Conservation (phyloP, 345 rosid species). For the Noccaea caerulescens region DNA sequence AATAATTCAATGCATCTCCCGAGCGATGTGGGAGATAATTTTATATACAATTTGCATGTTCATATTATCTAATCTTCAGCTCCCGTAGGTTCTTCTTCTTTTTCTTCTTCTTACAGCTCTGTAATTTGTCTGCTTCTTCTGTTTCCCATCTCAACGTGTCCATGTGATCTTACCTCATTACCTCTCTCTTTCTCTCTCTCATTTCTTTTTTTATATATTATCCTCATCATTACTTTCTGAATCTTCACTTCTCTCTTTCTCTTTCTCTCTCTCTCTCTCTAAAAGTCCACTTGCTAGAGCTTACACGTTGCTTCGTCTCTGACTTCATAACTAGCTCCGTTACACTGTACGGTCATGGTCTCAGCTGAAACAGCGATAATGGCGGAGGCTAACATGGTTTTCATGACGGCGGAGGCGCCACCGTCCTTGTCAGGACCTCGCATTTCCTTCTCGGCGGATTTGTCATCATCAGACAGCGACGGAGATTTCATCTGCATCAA, state of each 20-base stretch:
- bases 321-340: constrained; percentile 14
- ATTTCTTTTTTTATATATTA: neutral
- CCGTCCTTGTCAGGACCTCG: constrained; percentile 60
- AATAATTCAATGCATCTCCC: constrained; percentile 26
- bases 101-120: constrained; percentile 44
- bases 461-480: constrained; percentile 49
- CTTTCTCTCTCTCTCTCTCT: neutral
- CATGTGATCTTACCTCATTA: constrained; percentile 41
- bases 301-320: constrained; percentile 8
- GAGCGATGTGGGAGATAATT: constrained; percentile 15
- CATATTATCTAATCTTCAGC: constrained; percentile 31
- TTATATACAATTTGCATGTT: constrained; percentile 32
- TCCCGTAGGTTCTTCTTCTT: constrained; percentile 35
- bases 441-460: constrained; percentile 85
- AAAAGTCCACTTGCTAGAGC: constrained; percentile 21
- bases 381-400: constrained; percentile 20
- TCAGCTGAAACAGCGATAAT: constrained; percentile 28
- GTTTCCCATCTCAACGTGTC: constrained; percentile 43
- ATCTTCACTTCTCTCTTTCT: constrained; percentile 27
- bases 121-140: constrained; percentile 40
- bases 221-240: constrained; percentile 24
- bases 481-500: constrained; percentile 65
- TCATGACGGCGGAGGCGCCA: constrained; percentile 26
- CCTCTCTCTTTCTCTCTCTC: neutral
- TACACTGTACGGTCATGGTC: constrained; percentile 27